Percentiles rank a stretch among this genome's conserved stretches.
These are phyloP conservation scores for Raphidocelis subcapitata DNA, from an alignment of 139 green algal species.

Conservation along the genomic window DNA sequence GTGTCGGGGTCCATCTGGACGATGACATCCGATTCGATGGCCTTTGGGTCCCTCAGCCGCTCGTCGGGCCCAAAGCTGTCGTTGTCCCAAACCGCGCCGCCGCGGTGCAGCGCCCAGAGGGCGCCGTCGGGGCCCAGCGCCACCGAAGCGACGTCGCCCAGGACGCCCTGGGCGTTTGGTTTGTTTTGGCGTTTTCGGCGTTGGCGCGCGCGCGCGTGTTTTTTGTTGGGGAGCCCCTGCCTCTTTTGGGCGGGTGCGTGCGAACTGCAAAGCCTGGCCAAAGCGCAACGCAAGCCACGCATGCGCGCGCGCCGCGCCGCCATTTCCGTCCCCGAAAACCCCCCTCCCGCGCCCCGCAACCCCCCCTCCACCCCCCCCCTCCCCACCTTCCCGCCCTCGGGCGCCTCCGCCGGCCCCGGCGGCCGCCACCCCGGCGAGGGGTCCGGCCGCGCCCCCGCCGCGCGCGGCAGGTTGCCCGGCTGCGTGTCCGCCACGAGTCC, in stretches of 20 bases:
- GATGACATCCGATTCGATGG: constrained; percentile 48
- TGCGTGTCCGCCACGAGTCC: constrained; percentile 22
- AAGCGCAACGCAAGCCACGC: no score
- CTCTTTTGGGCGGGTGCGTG: no score
- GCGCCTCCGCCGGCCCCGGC: constrained; percentile 6
- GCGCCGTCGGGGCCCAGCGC: constrained; percentile 41
- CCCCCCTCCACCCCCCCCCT: not conserved
- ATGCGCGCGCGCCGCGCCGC: no score
- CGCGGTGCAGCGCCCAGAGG: constrained; percentile 76
- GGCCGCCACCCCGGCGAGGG: constrained; percentile 47
- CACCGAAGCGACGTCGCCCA: constrained; percentile 36
- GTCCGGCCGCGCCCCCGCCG: constrained; percentile 27
- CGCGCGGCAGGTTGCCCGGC: constrained; percentile 31
- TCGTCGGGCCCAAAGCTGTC: constrained; percentile 38
- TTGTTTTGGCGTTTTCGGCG: not conserved
- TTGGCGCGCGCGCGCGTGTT: not conserved
- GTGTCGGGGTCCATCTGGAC: constrained; percentile 59
- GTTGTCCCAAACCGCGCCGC: constrained; percentile 45
- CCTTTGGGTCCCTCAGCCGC: constrained; percentile 28
- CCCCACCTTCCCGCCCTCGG: not conserved
- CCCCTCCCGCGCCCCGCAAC: no score
- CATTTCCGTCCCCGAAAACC: no score
- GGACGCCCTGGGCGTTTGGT: constrained; percentile 1
- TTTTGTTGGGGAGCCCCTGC: not conserved
- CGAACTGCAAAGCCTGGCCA: no score